phyloP scores from a whole-genome alignment of 345 rosid species.

The Sonneratia caseolaris region DNA sequence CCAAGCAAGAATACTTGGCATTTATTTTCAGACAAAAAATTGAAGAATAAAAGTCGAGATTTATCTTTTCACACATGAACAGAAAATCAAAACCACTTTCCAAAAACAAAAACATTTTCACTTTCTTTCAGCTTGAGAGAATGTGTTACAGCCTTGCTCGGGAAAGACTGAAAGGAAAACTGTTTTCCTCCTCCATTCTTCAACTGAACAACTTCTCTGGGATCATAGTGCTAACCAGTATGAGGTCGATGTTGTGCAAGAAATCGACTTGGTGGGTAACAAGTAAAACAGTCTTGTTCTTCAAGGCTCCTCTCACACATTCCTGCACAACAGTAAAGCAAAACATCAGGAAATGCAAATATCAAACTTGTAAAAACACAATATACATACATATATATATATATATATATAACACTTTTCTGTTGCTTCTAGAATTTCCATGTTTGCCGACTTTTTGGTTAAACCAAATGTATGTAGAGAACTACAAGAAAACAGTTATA shows the following conservation, averaged over 20 bases:
- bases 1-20: no score
- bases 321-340: conserved; percentile 32
- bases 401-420: no score
- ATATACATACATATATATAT: no score
- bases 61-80: no score
- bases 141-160: neutral
- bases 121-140: neutral
- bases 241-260: conserved; percentile 76
- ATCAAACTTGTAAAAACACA: neutral
- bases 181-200: neutral
- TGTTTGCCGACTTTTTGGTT: no score
- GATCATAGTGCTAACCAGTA: conserved; percentile 23
- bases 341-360: neutral
- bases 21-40: no score
- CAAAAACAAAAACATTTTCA: neutral
- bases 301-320: conserved; percentile 81
- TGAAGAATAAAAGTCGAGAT: no score
- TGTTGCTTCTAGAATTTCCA: no score
- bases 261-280: conserved; percentile 98
- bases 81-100: no score
- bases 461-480: no score
- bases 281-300: conserved; percentile 72
- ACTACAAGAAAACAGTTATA: neutral
- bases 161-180: neutral
- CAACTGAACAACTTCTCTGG: neutral